phyloP scores from a whole-genome alignment of 305 asterid species.

The Fraxinus paxiana region DNA sequence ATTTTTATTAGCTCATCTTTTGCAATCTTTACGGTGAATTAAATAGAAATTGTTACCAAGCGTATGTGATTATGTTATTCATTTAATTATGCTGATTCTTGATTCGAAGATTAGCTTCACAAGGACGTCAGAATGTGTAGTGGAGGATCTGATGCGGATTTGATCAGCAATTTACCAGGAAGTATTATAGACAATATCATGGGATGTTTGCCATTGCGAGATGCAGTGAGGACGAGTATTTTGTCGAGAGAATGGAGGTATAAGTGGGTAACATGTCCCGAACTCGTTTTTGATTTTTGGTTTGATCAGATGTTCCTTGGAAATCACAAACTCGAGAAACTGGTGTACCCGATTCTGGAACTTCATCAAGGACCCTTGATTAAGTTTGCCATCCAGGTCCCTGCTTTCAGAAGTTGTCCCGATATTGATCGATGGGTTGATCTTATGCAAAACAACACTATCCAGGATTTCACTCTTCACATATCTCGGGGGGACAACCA shows the following conservation, averaged over 20 bases:
- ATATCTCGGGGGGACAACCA: neutral
- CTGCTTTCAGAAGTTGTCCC: neutral
- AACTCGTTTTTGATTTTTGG: neutral
- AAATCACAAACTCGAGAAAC: neutral
- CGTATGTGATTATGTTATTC: neutral
- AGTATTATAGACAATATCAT: neutral
- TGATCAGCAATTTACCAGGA: neutral
- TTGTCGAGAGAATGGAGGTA: slow-evolving; percentile 7
- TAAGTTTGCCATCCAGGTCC: neutral
- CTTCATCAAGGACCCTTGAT: slow-evolving; percentile 10
- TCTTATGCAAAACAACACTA: neutral
- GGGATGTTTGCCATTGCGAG: slow-evolving; percentile 16
- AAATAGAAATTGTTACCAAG: neutral
- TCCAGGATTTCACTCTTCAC: slow-evolving; percentile 11
- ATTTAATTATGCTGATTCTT: neutral
- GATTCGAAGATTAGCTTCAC: neutral
- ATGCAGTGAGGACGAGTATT: slow-evolving; percentile 18
- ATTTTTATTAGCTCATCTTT: too few species aligned
- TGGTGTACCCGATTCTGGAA: neutral
- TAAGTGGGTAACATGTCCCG: neutral
- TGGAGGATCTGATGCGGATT: neutral
- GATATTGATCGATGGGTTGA: neutral
- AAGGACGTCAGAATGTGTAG: neutral
- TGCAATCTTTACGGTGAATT: too few species aligned
- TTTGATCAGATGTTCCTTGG: neutral